A percentile compares a stretch with the other conserved stretches of the same genome.
phyloP scores from a whole-genome alignment of 2,329 filamentous ascomycete species.

The Macrophomina phaseolina region DNA sequence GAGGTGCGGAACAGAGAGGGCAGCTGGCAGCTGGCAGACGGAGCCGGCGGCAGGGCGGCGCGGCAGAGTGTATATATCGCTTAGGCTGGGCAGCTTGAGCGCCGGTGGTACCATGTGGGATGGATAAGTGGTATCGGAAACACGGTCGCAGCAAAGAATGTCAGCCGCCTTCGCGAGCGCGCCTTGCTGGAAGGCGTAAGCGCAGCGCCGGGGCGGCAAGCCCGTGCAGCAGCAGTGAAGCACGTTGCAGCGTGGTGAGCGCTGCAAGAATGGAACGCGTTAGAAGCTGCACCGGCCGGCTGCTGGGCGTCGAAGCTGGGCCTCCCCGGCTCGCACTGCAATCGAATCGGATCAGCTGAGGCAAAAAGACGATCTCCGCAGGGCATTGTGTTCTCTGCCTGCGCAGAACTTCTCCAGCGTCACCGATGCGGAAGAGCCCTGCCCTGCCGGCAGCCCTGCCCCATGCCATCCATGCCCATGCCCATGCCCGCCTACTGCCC shows the following conservation, averaged over 20 bases:
- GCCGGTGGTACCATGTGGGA: constrained; percentile 24
- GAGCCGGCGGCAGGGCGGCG: constrained; percentile 1
- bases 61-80: constrained; percentile 12
- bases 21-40: constrained; percentile 8
- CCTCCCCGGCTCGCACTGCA: constrained; percentile 5
- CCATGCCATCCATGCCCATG: not conserved
- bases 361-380: constrained; percentile 5
- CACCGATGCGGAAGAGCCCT: not conserved
- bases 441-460: not conserved
- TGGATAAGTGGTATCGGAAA: constrained; percentile 24
- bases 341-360: constrained; percentile 21
- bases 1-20: not conserved
- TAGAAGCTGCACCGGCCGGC: not conserved
- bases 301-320: not conserved
- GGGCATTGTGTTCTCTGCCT: not conserved
- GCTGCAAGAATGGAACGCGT: constrained; percentile 8
- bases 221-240: constrained; percentile 8
- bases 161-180: constrained; percentile 23
- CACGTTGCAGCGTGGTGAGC: constrained; percentile 6
- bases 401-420: not conserved
- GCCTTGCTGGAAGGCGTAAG: constrained; percentile 2
- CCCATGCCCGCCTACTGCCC: not conserved
- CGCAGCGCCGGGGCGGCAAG: constrained; percentile 8
- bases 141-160: constrained; percentile 20
- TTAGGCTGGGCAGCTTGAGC: not conserved